phyloP scores from a whole-genome alignment of 495 filamentous ascomycete genomes.

The Penicillium longicatenatum region DNA sequence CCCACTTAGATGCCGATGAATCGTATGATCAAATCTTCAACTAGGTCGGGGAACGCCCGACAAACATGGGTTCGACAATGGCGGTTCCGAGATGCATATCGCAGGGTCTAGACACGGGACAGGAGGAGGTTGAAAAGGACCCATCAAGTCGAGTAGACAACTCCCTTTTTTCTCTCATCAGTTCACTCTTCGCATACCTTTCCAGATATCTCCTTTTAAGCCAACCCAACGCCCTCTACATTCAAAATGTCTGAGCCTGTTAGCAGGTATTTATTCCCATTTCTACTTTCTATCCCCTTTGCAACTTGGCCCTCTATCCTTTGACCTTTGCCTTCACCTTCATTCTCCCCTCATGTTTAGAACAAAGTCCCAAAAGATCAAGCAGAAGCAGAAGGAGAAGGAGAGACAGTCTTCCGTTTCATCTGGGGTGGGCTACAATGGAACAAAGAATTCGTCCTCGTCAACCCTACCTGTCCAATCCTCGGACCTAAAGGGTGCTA shows the following conservation, averaged over 20 bases:
- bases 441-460: slow-evolving; percentile 8
- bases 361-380: slow-evolving; percentile 8
- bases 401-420: slow-evolving; percentile 3
- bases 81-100: slow-evolving; percentile 5
- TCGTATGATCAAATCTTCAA: slow-evolving; percentile 11
- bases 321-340: neutral
- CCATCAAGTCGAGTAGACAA: slow-evolving; percentile 3
- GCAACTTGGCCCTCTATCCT: neutral
- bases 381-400: slow-evolving; percentile 16
- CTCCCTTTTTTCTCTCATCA: slow-evolving; percentile 6
- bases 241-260: slow-evolving; percentile 14
- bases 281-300: slow-evolving; percentile 1
- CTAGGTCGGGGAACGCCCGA: slow-evolving; percentile 7
- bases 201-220: neutral
- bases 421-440: neutral
- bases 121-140: slow-evolving; percentile 9
- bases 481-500: neutral
- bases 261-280: slow-evolving; percentile 10
- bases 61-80: neutral
- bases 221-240: neutral
- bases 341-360: slow-evolving; percentile 4
- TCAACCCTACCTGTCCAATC: slow-evolving; percentile 6
- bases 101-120: slow-evolving; percentile 5
- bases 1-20: slow-evolving; percentile 3
- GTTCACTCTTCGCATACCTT: slow-evolving; percentile 1